Base-by-base conservation (phyloP, 2,329 filamentous ascomycete genomes). In the Exophiala sideris region DNA sequence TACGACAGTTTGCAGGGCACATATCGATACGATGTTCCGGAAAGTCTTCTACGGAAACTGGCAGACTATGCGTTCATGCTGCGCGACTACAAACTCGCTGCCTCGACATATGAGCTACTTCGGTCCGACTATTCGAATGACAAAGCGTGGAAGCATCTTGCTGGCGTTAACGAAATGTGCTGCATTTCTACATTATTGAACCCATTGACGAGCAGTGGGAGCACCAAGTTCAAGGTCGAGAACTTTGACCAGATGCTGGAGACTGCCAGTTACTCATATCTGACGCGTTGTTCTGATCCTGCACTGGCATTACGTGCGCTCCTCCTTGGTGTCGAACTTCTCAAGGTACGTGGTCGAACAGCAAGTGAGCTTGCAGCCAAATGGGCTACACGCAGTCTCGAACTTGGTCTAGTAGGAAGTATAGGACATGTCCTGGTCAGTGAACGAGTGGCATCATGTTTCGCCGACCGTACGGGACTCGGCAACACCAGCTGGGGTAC, bases 61-160 rank as follows among this genome's bases (percentile, higher is more conserved):
- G 94, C 89, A 40, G 94, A 99, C 68, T 97, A 92, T 71, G 86
- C 91, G 9, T 95, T 99, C 66, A 96, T 99, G 91, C 79, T 99
- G 35, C 84, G 94, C 32, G 95, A 99, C 70, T 99, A 88, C 84
- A 96, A 95, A 71, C 76, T 99, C 34, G 89, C 94, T 8, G 83
- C 94, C 63, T 91, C 87, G 10, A 96, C 89, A 0, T 99, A 96
- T 68, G 92, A 99, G 53, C 80, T 99, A 4, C 74, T 99, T 7
- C 84, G 90, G 49, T 82, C 86, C 6, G 95, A 99, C 69, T 99
- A 92, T 70, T 86, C 84, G 66, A 94, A 94, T 67, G 91, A 96
- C 68, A 97, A 97, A 70, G 95, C 94, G 1, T 99, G 94, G 94
- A 89, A 84, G 64, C 89, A 97, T 66, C 90, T 96, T 68, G 94